phyloP scores from a whole-genome alignment of 2,329 filamentous ascomycete species.

The Dactylonectria estremocensis region DNA sequence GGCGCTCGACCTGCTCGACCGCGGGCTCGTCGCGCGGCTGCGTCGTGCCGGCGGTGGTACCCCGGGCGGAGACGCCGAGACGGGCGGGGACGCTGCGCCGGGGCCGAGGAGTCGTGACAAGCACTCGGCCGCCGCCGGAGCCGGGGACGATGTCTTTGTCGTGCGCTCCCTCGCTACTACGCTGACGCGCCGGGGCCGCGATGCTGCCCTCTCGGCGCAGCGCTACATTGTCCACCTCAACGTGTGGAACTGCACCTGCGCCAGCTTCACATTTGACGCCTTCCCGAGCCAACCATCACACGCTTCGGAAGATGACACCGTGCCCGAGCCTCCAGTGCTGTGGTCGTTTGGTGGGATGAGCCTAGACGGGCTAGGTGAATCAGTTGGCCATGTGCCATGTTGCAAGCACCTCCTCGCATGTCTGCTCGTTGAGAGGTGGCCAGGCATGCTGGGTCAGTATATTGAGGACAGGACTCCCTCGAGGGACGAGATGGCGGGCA shows the following conservation, averaged over 20 bases:
- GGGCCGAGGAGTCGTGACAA: background rate
- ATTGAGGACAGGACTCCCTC: slow-evolving; percentile 69
- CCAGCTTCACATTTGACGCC: slow-evolving; percentile 83
- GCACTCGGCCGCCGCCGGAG: slow-evolving; percentile 7
- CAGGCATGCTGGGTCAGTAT: slow-evolving; percentile 67
- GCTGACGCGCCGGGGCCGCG: slow-evolving; percentile 43
- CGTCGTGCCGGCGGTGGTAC: slow-evolving; percentile 15
- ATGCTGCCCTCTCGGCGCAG: slow-evolving; percentile 34
- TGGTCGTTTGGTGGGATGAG: slow-evolving; percentile 68
- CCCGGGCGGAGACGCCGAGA: slow-evolving; percentile 14
- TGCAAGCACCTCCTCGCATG: slow-evolving; percentile 96
- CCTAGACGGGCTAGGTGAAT: slow-evolving; percentile 51
- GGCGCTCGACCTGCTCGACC: slow-evolving; percentile 89
- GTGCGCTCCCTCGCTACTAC: slow-evolving; percentile 72
- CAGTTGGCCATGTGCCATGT: slow-evolving; percentile 63
- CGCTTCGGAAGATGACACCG: background rate
- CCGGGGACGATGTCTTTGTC: slow-evolving; percentile 65
- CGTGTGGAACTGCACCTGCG: slow-evolving; percentile 93
- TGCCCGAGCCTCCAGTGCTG: slow-evolving; percentile 10
- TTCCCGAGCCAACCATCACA: slow-evolving; percentile 61
- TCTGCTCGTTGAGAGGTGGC: slow-evolving; percentile 79
- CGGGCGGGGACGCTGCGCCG: background rate
- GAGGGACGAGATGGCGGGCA: slow-evolving; percentile 80
- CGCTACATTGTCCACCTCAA: slow-evolving; percentile 80
- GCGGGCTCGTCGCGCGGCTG: slow-evolving; percentile 76